Evolutionary conservation across 2,329 filamentous ascomycete genomes (phyloP), one percentile per base, ranked within the genome.

Genomic region (Aureobasidium sp.): DNA sequence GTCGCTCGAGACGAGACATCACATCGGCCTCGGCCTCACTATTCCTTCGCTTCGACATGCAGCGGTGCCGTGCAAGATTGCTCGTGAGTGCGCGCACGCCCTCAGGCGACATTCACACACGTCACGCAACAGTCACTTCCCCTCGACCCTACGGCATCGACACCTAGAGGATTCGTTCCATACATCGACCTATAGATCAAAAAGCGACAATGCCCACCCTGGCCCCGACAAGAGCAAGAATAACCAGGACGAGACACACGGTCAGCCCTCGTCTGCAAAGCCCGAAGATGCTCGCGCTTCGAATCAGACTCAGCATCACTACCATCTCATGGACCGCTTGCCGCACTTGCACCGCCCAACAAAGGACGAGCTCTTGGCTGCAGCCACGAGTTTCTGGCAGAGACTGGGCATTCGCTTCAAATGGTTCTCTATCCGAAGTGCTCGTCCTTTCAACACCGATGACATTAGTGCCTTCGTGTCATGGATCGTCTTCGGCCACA

Each of bases 391-490:
- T 1, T 97, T 97, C 73, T 94, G 91, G 87, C 88, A 95, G 65
- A 85, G 94, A 53, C 76, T 97, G 48, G 91, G 88, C 71, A 89
- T 97, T 27, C 88, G 91, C 44, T 95, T 97, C 78, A 99, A 99
- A 76, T 99, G 94, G 94, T 87, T 94, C 69, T 95, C 94, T 2
- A 99, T 99, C 69, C 83, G 92, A 71, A 96, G 92, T 72, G 90
- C 89, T 73, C 84, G 94, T 41, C 94, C 94, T 0, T 99, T 94
- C 84, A 99, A 96, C 74, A 84, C 88, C 25, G 94, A 99, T 73
- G 94, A 99, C 77, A 97, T 96, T 80, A 90, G 91, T 49, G 94
- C 94, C 4, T 93, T 99, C 65, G 85, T 91, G 59, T 97, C 94
- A 2, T 97, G 93, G 93, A 88, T 99, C 65, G 83, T 97, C 65